Evolutionary conservation across 768 basidiomycete genomes (phyloP), one percentile per base, ranked within the genome.

Genomic region (Rickenella mellea): DNA sequence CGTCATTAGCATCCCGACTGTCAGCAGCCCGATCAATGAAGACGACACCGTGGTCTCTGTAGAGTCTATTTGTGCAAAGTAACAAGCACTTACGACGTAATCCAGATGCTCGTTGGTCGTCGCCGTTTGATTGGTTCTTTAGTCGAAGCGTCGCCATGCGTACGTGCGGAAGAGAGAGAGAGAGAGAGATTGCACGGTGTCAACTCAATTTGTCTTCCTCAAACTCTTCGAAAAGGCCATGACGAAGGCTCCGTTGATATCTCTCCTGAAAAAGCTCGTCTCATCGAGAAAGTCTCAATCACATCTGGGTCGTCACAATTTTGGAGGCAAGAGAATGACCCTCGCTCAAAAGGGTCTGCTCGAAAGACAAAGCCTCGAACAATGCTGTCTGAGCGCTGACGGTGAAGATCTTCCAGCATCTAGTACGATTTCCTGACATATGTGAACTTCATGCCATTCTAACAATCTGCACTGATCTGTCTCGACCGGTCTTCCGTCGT

Each of bases 1-100:
- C 0, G 64, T 78, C 27, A 51, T 78, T 40, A 87, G 82, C 51
- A 61, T 73, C 27, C 61, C 44, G 15, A 62, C 58, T 41, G 39
- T 45, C 17, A 70, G 76, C 30, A 75, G 73, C 45, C 71, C 78
- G 0, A 58, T 60, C 32, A 69, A 68, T 48, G 84, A 87, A 21
- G 82, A 86, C 44, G 85, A 88, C 49, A 88, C 87, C 0, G 85
- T 87, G 83, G 80, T 88, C 36, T 75, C 73, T 28, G 83, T 85
- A 57, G 78, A 62, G 17, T 26, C 2, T 9, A 36, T 14, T 4
- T 11, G 10, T 9, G 24, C 20, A 35, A n/a, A n/a, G n/a, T n/a
- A 7, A 12, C 3, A 9, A 3, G 24, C 39, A 28, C 21, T 21
- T 31, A 35, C 55, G 30, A 42, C 20, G 7, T 35, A n/a, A 5